Evolutionary conservation across 2,329 filamentous ascomycete genomes (phyloP), one percentile per base, ranked within the genome.

Genomic region (Colletotrichum sublineola): DNA sequence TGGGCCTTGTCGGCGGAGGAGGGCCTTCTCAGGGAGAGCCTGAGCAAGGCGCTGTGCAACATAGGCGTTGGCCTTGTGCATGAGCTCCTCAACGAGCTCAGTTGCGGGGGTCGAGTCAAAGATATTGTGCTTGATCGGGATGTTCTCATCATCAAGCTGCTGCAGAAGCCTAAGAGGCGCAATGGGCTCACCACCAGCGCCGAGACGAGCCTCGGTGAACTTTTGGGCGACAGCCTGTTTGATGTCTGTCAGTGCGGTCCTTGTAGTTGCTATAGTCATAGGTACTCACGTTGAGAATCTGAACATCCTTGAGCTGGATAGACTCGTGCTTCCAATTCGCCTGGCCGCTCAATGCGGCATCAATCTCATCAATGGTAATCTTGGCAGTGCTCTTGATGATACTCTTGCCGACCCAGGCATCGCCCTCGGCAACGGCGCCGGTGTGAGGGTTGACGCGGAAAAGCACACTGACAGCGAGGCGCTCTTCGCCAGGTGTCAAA

Each of bases 71-170:
- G 94, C 93, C 86, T 97, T 97, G 87, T 97, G 93, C 84, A 94
- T 92, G 65, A 99, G 87, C 85, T 99, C 96, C 82, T 99, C 96
- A 56, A 98, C 94, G 74, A 98, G 90, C 84, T 98, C 96, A 75
- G 97, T 94, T 3, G 95, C 94, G 12, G 92, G 87, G 15, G 94
- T 94, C 40, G 94, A 96, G 81, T 98, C 92, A 79, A 98, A 99
- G 75, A 99, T 93, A 84, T 98, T 99, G 81, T 94, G 91, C 84
- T 97, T 95, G 52, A 98, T 95, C 2, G 96, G 96, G 65, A 98
- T 94, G 81, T 98, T 98, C 86, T 99, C 96, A 77, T 99, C 96
- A 77, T 99, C 96, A 52, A 98, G 88, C 83, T 97, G 95, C 82
- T 97, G 95, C 74, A 98, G 86, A 58, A 99, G 88, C 69, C 96